Conservation (phyloP, 2,329 filamentous ascomycete genomes). For the Ascochyta rabiei region DNA sequence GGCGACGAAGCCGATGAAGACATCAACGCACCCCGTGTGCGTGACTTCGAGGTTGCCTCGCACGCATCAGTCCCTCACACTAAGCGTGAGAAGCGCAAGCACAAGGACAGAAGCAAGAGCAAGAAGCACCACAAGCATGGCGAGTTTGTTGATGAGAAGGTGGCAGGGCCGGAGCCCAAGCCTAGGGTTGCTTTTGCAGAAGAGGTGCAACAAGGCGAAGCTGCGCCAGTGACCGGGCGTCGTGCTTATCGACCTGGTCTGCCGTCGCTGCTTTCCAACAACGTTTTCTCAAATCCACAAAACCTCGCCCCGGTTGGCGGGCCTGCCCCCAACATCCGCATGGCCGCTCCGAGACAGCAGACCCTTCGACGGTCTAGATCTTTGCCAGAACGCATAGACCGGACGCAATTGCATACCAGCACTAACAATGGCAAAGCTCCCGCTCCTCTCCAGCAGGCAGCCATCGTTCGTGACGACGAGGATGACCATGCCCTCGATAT, state of each 20-base stretch:
- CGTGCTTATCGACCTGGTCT: constrained; percentile 65
- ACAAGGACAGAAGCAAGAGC: constrained; percentile 54
- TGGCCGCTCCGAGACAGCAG: constrained; percentile 36
- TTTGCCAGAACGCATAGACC: constrained; percentile 45
- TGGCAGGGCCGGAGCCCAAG: constrained; percentile 16
- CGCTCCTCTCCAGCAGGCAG: constrained; percentile 24
- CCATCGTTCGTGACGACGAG: constrained; percentile 29
- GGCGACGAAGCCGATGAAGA: constrained; percentile 63
- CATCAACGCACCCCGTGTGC: constrained; percentile 47
- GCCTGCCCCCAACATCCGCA: constrained; percentile 39
- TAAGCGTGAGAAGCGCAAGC: constrained; percentile 50
- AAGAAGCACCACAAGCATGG: constrained; percentile 51
- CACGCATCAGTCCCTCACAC: constrained; percentile 41
- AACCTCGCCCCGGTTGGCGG: constrained; percentile 41
- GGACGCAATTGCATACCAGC: constrained; percentile 25
- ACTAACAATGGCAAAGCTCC: constrained; percentile 26
- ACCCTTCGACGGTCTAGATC: constrained; percentile 44
- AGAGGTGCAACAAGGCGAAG: constrained; percentile 35
- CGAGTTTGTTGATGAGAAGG: constrained; percentile 34
- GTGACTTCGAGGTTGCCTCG: constrained; percentile 56
- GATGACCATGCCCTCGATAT: constrained; percentile 51
- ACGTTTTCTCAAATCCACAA: constrained; percentile 65
- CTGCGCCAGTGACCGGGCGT: constrained; percentile 54
- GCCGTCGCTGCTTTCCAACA: constrained; percentile 71
- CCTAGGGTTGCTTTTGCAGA: constrained; percentile 50